These are phyloP conservation scores for Boletus rex-veris DNA, from an alignment of 768 basidiomycete genomes.

Conservation along the genomic window DNA sequence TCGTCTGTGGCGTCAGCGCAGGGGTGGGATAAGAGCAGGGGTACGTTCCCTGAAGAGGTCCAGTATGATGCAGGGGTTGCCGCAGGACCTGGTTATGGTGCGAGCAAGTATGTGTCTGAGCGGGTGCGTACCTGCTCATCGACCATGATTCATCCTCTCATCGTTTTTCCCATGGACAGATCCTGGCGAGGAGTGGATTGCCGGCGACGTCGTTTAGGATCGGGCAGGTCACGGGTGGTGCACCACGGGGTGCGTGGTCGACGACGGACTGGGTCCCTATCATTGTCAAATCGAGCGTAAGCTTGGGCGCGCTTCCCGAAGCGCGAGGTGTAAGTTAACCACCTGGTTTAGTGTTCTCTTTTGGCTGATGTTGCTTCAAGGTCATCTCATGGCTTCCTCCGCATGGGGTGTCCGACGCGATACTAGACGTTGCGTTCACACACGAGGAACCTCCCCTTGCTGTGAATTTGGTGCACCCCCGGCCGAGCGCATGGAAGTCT, in stretches of 20 bases:
- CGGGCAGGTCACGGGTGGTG: constrained; percentile 36
- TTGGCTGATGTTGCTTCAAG: constrained; percentile 7
- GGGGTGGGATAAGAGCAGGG: constrained; percentile 10
- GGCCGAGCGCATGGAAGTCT: constrained; percentile 25
- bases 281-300: constrained; percentile 34
- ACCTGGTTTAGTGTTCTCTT: background rate
- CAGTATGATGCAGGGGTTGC: constrained; percentile 25
- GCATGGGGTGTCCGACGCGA: constrained; percentile 23
- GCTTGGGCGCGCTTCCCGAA: constrained; percentile 30
- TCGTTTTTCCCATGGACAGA: constrained; percentile 7
- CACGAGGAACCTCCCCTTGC: constrained; percentile 14
- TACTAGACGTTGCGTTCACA: constrained; percentile 29
- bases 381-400: constrained; percentile 31
- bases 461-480: constrained; percentile 35
- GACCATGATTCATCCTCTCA: background rate
- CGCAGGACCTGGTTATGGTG: constrained; percentile 36
- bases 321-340: constrained; percentile 25
- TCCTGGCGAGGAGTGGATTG: constrained; percentile 33
- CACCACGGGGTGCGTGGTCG: constrained; percentile 36
- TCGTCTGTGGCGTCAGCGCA: constrained; percentile 34
- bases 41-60: constrained; percentile 33
- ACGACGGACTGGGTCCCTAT: constrained; percentile 37
- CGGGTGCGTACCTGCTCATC: constrained; percentile 5
- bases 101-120: constrained; percentile 30
- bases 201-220: constrained; percentile 33